Conservation (phyloP, 768 basidiomycete species). For the Boletus subcaerulescens region DNA sequence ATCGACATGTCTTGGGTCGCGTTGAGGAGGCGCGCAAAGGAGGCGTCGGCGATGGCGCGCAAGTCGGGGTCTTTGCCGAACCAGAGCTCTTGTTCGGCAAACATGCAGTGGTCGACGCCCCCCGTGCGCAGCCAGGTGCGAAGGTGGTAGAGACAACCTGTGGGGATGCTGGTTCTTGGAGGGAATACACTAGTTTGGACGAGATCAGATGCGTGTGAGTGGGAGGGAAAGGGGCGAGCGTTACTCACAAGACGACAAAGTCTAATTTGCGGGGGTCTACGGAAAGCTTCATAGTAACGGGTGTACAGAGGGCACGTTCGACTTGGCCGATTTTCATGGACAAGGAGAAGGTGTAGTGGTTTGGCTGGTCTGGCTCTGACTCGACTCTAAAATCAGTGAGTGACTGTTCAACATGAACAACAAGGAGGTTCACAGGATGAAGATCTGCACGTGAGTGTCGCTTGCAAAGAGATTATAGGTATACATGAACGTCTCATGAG, state of each 20-base stretch:
- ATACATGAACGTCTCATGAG: conserved; percentile 32
- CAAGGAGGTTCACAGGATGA: conserved; percentile 45
- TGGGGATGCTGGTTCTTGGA: conserved; percentile 53
- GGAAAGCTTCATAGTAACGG: conserved; percentile 42
- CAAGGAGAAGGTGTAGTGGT: conserved; percentile 50
- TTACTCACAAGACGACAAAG: conserved; percentile 60
- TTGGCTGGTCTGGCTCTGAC: conserved; percentile 22
- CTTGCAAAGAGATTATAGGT: conserved; percentile 48
- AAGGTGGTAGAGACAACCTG: conserved; percentile 52
- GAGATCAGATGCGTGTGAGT: neutral
- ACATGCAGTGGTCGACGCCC: conserved; percentile 59
- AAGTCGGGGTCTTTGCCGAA: conserved; percentile 68
- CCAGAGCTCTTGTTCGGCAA: conserved; percentile 64
- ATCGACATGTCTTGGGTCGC: conserved; percentile 44
- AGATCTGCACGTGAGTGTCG: conserved; percentile 44
- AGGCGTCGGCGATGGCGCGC: conserved; percentile 50
- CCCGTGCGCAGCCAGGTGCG: conserved; percentile 63
- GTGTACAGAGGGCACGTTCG: conserved; percentile 51
- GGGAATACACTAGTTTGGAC: conserved; percentile 47
- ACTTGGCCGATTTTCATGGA: conserved; percentile 53
- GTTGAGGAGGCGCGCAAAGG: conserved; percentile 49
- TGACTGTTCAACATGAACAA: neutral
- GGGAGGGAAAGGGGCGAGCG: neutral
- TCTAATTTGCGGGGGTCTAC: conserved; percentile 55
- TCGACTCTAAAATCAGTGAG: conserved; percentile 29